Conservation (phyloP, 306 rosid genomes). For the Fagus sylvatica region DNA sequence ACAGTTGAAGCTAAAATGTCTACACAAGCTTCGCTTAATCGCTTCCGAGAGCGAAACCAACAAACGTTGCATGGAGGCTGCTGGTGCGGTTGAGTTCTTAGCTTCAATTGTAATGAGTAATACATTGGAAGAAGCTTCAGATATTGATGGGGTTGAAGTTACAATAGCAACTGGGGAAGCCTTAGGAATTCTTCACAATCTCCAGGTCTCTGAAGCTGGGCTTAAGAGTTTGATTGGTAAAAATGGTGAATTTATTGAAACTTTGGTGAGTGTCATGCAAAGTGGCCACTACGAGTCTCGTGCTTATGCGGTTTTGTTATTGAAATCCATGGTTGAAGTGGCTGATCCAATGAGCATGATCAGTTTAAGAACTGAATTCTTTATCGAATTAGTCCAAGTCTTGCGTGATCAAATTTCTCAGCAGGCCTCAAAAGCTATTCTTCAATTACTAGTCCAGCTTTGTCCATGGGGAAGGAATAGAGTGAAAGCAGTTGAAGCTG, state of each 20-base stretch:
- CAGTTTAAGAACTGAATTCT: conserved; percentile 35
- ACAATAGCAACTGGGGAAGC: conserved; percentile 52
- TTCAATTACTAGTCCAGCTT: conserved; percentile 42
- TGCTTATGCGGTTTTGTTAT: conserved; percentile 52
- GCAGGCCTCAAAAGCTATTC: conserved; percentile 53
- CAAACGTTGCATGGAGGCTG: conserved; percentile 51
- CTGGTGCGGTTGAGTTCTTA: conserved; percentile 62
- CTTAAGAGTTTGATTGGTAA: conserved; percentile 30
- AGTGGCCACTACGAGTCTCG: conserved; percentile 63
- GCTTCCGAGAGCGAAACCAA: conserved; percentile 65
- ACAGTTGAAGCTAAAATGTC: conserved; percentile 33
- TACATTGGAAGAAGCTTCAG: conserved; percentile 1
- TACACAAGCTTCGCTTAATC: conserved; percentile 48
- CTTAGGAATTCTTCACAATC: conserved; percentile 42
- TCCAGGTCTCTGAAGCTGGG: conserved; percentile 44
- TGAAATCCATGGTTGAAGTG: conserved; percentile 56
- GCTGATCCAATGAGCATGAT: conserved; percentile 29
- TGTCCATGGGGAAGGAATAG: conserved; percentile 65
- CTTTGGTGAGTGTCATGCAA: conserved; percentile 46
- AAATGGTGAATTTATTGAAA: conserved; percentile 39
- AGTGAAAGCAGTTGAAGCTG: conserved; percentile 61
- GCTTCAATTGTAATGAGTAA: conserved; percentile 39
- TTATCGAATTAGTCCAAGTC: conserved; percentile 44
- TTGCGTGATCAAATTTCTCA: conserved; percentile 56
- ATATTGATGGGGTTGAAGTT: conserved; percentile 12